Evolutionary conservation across 2,329 filamentous ascomycete genomes (phyloP).

Genomic region (Aspergillus sp.): DNA sequence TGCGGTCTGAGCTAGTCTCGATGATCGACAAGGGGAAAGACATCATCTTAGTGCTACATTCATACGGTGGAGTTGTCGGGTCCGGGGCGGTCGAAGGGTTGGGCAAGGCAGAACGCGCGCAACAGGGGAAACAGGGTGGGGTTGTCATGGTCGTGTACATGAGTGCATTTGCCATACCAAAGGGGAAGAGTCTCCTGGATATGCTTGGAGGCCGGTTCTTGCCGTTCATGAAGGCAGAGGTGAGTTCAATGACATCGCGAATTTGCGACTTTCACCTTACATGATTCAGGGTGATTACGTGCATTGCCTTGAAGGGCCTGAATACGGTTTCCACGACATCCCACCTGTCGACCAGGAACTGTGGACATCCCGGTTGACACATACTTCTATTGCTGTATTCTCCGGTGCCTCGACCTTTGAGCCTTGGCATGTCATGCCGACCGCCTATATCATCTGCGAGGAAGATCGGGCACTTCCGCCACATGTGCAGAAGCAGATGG

Average conservation of each 20-base stretch:
- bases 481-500: constrained; percentile 33
- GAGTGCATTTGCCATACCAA: constrained; percentile 39
- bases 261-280: background rate
- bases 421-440: constrained; percentile 37
- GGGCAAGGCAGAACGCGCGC: constrained; percentile 22
- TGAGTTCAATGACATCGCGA: constrained; percentile 9
- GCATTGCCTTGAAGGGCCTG: constrained; percentile 6
- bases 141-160: constrained; percentile 35
- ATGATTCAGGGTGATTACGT: constrained; percentile 22
- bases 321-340: constrained; percentile 35
- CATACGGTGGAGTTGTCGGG: constrained; percentile 37
- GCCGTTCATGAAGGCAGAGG: constrained; percentile 25
- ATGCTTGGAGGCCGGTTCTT: constrained; percentile 25
- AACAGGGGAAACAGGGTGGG: constrained; percentile 29
- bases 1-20: constrained; percentile 16
- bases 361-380: constrained; percentile 23
- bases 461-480: constrained; percentile 37
- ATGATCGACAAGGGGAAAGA: constrained; percentile 31
- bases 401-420: constrained; percentile 27
- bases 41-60: constrained; percentile 35
- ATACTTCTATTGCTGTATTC: constrained; percentile 32
- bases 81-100: constrained; percentile 34
- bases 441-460: constrained; percentile 39
- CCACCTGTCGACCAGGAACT: constrained; percentile 23
- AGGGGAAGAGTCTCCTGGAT: constrained; percentile 35